A percentile compares a stretch with the other conserved stretches of the same genome.
These are phyloP conservation scores for Pseudozyma thailandica DNA, from an alignment of 1,284 basidiomycete genomes.

Conservation along the genomic window DNA sequence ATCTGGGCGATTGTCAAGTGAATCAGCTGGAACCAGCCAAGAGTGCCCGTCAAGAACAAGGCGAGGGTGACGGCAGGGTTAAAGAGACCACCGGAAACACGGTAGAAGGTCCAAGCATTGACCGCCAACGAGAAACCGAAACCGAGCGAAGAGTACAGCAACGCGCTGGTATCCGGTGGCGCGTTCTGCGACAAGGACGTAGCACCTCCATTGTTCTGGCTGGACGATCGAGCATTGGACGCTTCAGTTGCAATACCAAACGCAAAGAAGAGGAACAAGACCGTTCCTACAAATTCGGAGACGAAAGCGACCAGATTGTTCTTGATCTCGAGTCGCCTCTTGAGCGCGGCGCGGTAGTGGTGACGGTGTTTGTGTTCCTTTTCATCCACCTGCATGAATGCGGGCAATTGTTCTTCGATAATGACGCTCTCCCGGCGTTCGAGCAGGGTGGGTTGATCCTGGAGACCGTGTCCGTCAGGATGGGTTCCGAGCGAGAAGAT, in stretches of 20 bases:
- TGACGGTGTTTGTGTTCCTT: slow-evolving; percentile 44
- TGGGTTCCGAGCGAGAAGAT: slow-evolving; percentile 30
- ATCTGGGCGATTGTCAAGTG: slow-evolving; percentile 70
- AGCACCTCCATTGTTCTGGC: slow-evolving; percentile 18
- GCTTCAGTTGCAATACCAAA: slow-evolving; percentile 57
- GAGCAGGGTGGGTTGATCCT: slow-evolving; percentile 15
- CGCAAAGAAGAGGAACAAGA: slow-evolving; percentile 65
- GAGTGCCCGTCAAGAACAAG: slow-evolving; percentile 69
- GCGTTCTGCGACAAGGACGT: slow-evolving; percentile 35
- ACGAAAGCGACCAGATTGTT: slow-evolving; percentile 70
- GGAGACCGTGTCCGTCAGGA: neutral
- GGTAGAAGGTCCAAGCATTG: slow-evolving; percentile 52
- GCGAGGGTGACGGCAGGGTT: slow-evolving; percentile 71
- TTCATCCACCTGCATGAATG: slow-evolving; percentile 49
- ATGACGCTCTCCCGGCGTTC: slow-evolving; percentile 35
- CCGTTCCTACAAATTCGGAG: slow-evolving; percentile 71
- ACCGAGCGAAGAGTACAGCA: slow-evolving; percentile 70
- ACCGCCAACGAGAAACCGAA: slow-evolving; percentile 70
- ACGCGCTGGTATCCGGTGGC: slow-evolving; percentile 54
- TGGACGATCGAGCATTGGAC: slow-evolving; percentile 21
- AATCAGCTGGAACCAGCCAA: slow-evolving; percentile 68
- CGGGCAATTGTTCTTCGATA: slow-evolving; percentile 44
- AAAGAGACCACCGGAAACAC: slow-evolving; percentile 55
- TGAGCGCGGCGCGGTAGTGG: slow-evolving; percentile 41
- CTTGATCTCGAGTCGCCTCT: slow-evolving; percentile 70